Percentiles rank a stretch among this genome's conserved stretches.
phyloP scores from a whole-genome alignment of 495 filamentous ascomycete species.

The Hyphodiscus hymeniophilus region DNA sequence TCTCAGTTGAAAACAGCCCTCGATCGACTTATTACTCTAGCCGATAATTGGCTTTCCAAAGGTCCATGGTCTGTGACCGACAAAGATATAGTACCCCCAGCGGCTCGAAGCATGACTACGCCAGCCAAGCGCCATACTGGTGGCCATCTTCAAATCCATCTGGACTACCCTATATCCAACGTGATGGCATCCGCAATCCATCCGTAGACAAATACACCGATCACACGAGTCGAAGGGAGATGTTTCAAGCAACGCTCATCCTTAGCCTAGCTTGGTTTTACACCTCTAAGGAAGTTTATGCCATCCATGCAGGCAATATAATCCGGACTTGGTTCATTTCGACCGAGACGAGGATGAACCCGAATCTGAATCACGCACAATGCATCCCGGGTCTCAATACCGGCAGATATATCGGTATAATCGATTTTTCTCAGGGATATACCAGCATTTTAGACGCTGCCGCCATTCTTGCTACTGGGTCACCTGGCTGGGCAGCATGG shows the following conservation, averaged over 20 bases:
- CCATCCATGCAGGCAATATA: constrained; percentile 12
- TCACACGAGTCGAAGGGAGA: constrained; percentile 1
- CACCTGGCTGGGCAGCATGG: constrained; percentile 14
- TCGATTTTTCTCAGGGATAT: constrained; percentile 18
- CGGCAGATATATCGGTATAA: constrained; percentile 16
- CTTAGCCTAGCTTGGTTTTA: constrained; percentile 19
- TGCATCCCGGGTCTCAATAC: constrained; percentile 16
- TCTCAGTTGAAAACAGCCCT: not conserved
- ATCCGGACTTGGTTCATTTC: constrained; percentile 15
- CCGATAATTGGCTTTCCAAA: constrained; percentile 14
- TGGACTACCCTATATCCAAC: constrained; percentile 12
- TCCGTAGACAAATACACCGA: constrained; percentile 12
- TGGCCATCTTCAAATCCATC: constrained; percentile 9
- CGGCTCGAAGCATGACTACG: constrained; percentile 17
- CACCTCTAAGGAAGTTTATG: constrained; percentile 15
- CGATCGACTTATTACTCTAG: not conserved
- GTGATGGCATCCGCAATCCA: constrained; percentile 15
- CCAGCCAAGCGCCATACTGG: constrained; percentile 17
- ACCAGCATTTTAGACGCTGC: constrained; percentile 15
- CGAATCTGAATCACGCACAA: constrained; percentile 18
- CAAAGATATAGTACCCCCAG: constrained; percentile 13
- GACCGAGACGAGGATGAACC: constrained; percentile 16
- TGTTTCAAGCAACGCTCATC: constrained; percentile 5
- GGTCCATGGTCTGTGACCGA: constrained; percentile 16
- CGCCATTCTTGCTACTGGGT: constrained; percentile 4